Conservation (phyloP, 1,139 yeast species). For the Diutina ranongensis region DNA sequence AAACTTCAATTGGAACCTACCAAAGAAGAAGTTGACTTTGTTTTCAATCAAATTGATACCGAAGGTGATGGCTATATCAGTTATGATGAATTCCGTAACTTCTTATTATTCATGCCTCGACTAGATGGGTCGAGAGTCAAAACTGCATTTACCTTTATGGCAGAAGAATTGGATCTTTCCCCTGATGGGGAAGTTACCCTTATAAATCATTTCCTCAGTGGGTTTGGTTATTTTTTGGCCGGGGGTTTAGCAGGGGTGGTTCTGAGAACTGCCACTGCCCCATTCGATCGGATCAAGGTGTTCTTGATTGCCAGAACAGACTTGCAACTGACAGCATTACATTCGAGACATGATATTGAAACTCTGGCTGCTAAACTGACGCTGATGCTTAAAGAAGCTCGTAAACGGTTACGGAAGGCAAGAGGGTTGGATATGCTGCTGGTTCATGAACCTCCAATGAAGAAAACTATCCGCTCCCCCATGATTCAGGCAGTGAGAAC, state of each 20-base stretch:
- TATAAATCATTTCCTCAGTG: conserved; percentile 66
- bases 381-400: conserved; percentile 21
- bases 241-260: conserved; percentile 96
- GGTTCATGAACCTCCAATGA: conserved; percentile 12
- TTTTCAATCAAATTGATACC: conserved; percentile 51
- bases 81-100: conserved; percentile 78
- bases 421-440: conserved; percentile 10
- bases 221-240: conserved; percentile 83
- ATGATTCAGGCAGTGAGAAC: conserved; percentile 70
- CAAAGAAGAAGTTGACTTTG: conserved; percentile 40
- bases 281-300: conserved; percentile 89
- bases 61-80: conserved; percentile 62
- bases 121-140: conserved; percentile 55
- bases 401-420: conserved; percentile 18
- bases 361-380: conserved; percentile 8
- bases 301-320: conserved; percentile 89
- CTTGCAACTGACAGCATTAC: conserved; percentile 53
- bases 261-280: conserved; percentile 96
- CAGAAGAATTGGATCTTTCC: conserved; percentile 68
- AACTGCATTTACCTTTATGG: conserved; percentile 74
- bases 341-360: conserved; percentile 41
- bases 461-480: conserved; percentile 48
- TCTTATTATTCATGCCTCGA: conserved; percentile 72
- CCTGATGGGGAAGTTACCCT: conserved; percentile 90
- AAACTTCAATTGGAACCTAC: conserved; percentile 44